These are phyloP conservation scores for Corrigiola litoralis DNA, from an alignment of 179 eudicot species.

Conservation along the genomic window DNA sequence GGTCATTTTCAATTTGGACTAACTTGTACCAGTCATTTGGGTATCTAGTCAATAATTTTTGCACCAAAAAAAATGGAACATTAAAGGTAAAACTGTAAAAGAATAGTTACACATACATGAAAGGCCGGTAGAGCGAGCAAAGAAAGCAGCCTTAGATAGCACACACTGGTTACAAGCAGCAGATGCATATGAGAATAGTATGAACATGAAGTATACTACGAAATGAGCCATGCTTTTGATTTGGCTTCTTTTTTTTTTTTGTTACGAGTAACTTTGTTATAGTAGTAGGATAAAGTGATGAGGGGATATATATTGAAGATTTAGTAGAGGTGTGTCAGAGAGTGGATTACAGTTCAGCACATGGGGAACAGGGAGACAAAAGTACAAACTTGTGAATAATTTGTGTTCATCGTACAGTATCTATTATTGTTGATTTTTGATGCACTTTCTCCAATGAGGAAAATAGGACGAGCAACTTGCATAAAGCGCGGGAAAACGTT, in stretches of 20 bases:
- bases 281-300: too few species aligned
- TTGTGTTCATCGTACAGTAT: too few species aligned
- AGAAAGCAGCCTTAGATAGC: constrained; percentile 26
- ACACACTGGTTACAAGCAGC: constrained; percentile 29
- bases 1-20: constrained; percentile 13
- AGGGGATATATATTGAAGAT: too few species aligned
- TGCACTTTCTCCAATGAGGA: too few species aligned
- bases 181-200: constrained; percentile 11
- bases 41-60: not conserved
- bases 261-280: not conserved
- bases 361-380: not conserved
- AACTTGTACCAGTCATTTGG: not conserved
- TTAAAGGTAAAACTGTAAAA: not conserved
- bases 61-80: not conserved
- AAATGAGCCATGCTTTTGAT: constrained; percentile 5
- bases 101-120: constrained; percentile 51
- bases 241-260: too few species aligned
- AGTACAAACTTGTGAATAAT: not conserved
- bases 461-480: too few species aligned
- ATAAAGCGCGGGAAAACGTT: too few species aligned
- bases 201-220: constrained; percentile 5
- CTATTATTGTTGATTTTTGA: too few species aligned
- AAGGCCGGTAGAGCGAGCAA: constrained; percentile 32
- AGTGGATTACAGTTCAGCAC: not conserved
- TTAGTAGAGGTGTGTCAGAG: not conserved